Percentiles rank a stretch among this genome's conserved stretches.
These are phyloP conservation scores for Citrus medica DNA, from an alignment of 345 rosid genomes.

Conservation along the genomic window DNA sequence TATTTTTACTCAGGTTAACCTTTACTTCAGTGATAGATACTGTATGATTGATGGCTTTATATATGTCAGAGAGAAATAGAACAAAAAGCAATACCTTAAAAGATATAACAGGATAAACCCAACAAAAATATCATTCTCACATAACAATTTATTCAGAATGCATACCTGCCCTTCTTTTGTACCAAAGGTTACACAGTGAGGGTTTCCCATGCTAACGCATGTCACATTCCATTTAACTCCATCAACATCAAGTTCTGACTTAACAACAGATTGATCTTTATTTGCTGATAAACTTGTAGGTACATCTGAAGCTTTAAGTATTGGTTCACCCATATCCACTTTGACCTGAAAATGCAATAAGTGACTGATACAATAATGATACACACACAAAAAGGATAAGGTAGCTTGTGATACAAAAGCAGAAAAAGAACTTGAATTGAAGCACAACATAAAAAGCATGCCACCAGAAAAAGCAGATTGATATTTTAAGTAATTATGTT, in stretches of 20 bases:
- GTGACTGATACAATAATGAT: neutral
- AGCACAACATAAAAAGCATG: neutral
- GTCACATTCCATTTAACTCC: conserved; percentile 87
- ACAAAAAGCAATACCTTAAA: neutral
- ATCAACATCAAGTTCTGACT: conserved; percentile 65
- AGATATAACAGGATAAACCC: neutral
- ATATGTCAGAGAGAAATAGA: neutral
- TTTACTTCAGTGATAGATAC: neutral
- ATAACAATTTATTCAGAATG: conserved; percentile 8
- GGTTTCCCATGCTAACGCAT: conserved; percentile 99
- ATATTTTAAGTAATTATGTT: neutral
- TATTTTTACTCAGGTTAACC: neutral
- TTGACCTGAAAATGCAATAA: conserved; percentile 54
- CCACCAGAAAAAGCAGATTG: neutral
- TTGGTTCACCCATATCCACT: conserved; percentile 95
- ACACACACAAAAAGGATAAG: neutral
- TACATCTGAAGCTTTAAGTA: conserved; percentile 75
- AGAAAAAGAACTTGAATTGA: neutral
- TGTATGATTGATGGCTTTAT: neutral
- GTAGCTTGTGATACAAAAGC: neutral
- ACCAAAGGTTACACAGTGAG: conserved; percentile 88
- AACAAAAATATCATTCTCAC: neutral
- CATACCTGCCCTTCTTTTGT: conserved; percentile 60
- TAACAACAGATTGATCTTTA: conserved; percentile 55
- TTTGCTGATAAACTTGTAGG: conserved; percentile 75